These are phyloP conservation scores for Fusarium chlamydosporum DNA, from an alignment of 2,329 filamentous ascomycete species.

Conservation along the genomic window DNA sequence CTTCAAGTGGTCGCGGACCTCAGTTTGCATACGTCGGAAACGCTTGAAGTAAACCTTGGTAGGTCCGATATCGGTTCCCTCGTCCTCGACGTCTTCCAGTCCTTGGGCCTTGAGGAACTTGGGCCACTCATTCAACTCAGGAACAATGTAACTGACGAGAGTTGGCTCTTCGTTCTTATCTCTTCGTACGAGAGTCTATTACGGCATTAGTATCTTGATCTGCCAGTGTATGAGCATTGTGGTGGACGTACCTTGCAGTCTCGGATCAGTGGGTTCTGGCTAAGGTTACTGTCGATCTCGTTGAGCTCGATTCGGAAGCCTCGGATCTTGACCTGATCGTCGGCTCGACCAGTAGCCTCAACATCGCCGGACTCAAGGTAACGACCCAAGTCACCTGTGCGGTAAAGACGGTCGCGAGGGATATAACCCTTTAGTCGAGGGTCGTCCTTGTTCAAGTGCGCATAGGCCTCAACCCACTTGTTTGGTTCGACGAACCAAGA, in stretches of 20 bases:
- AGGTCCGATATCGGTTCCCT: conserved; percentile 63
- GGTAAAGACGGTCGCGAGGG: conserved; percentile 86
- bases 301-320: conserved; percentile 94
- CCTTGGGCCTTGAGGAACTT: conserved; percentile 72
- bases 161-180: conserved; percentile 75
- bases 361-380: conserved; percentile 74
- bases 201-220: neutral
- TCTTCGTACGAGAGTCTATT: conserved; percentile 74
- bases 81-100: conserved; percentile 68
- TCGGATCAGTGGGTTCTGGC: conserved; percentile 79
- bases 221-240: neutral
- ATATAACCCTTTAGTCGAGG: conserved; percentile 75
- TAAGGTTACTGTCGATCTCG: conserved; percentile 90
- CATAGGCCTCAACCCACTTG: conserved; percentile 76
- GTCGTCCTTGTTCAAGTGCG: conserved; percentile 69
- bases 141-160: conserved; percentile 91
- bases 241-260: conserved; percentile 72
- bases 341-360: conserved; percentile 83
- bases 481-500: conserved; percentile 89
- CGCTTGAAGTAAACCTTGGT: conserved; percentile 60
- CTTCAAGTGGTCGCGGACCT: conserved; percentile 54
- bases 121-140: conserved; percentile 74
- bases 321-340: conserved; percentile 94
- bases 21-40: conserved; percentile 63
- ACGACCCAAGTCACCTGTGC: conserved; percentile 85